Percentiles rank a stretch among this genome's conserved stretches.
Evolutionary conservation across 2,329 filamentous ascomycete species (phyloP).

Genomic region (Alternaria conjuncta): DNA sequence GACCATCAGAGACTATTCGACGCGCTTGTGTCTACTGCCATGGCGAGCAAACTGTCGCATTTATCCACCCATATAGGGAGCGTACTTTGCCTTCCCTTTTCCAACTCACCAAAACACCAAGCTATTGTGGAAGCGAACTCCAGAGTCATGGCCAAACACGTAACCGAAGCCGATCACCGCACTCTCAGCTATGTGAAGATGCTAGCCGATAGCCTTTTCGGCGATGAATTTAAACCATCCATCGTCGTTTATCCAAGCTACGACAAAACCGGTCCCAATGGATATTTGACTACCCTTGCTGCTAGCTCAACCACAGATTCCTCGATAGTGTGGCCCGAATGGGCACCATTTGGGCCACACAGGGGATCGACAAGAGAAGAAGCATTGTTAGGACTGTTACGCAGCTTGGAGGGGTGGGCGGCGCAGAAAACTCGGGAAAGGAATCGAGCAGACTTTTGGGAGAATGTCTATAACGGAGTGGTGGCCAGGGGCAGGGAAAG

Average conservation of each 20-base stretch:
- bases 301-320: not conserved
- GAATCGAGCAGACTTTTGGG: not conserved
- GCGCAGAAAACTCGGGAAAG: not conserved
- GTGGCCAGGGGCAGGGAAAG: not conserved
- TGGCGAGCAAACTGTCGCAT: not conserved
- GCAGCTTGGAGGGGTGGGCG: not conserved
- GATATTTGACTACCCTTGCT: not conserved
- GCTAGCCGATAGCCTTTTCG: not conserved
- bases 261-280: not conserved
- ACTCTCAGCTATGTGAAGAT: not conserved
- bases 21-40: too few species aligned
- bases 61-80: not conserved
- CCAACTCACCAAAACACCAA: not conserved
- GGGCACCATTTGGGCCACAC: not conserved
- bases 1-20: not conserved
- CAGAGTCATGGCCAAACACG: not conserved
- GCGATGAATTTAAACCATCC: not conserved
- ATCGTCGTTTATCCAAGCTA: not conserved
- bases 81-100: accelerated
- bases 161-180: not conserved
- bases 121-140: not conserved
- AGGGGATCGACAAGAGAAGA: not conserved
- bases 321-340: too few species aligned
- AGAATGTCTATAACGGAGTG: not conserved
- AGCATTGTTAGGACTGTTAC: not conserved